Conservation (phyloP, 768 basidiomycete genomes). For the Hericium erinaceus region DNA sequence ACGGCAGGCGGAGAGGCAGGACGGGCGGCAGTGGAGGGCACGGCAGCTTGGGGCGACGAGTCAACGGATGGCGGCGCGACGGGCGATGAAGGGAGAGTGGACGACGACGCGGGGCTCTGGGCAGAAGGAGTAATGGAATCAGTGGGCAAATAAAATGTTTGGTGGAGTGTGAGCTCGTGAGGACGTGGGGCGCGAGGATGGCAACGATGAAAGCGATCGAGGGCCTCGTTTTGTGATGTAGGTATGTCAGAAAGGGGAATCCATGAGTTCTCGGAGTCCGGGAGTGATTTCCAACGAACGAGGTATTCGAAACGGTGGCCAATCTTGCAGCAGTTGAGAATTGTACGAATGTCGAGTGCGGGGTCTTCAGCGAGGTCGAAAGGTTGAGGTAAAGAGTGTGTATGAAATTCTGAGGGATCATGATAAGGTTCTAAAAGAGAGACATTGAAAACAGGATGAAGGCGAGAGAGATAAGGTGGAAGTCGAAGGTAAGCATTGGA, state of each 20-base stretch:
- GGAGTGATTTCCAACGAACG: constrained; percentile 19
- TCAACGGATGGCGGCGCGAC: no score
- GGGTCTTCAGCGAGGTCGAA: constrained; percentile 13
- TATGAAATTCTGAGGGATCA: constrained; percentile 26
- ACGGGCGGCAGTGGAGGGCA: no score
- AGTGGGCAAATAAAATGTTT: no score
- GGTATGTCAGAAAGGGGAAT: constrained; percentile 27
- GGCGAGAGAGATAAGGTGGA: constrained; percentile 22
- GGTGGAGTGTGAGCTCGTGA: constrained; percentile 14
- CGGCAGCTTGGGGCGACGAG: no score
- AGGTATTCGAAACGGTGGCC: constrained; percentile 29
- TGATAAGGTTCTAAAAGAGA: constrained; percentile 22
- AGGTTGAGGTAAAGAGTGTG: constrained; percentile 12
- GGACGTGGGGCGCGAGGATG: constrained; percentile 24
- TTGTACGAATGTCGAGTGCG: constrained; percentile 14
- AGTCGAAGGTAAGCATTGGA: constrained; percentile 21
- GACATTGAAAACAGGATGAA: constrained; percentile 32
- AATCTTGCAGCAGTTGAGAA: constrained; percentile 26
- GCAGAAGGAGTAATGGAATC: neutral
- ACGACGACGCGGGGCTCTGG: neutral
- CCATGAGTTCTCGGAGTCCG: constrained; percentile 27
- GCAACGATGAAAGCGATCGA: constrained; percentile 27
- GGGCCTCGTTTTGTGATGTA: constrained; percentile 18
- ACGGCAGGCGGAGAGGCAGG: neutral
- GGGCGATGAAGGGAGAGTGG: no score